Conservation (phyloP, 2,329 filamentous ascomycete species). For the Calonectria hongkongensis region DNA sequence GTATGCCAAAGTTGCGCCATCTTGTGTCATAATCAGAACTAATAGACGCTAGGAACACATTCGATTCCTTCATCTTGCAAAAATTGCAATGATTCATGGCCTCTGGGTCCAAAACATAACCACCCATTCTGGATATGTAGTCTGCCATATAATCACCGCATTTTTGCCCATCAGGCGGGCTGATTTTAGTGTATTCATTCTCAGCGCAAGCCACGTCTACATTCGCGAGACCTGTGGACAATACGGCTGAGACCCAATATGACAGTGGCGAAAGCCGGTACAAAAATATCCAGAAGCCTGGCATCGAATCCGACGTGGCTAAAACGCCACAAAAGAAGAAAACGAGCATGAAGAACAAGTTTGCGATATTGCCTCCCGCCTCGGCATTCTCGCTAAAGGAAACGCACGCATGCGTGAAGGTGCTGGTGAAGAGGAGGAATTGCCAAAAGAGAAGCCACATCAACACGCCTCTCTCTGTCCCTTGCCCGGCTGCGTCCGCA, state of each 20-base stretch:
- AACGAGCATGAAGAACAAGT: slow-evolving; percentile 76
- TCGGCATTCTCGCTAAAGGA: slow-evolving; percentile 78
- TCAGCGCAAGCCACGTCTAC: slow-evolving; percentile 77
- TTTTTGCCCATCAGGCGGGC: slow-evolving; percentile 73
- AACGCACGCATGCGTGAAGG: slow-evolving; percentile 85
- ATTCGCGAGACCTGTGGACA: slow-evolving; percentile 81
- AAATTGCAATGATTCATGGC: slow-evolving; percentile 72
- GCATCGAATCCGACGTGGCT: slow-evolving; percentile 68
- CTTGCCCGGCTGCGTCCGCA: slow-evolving; percentile 75
- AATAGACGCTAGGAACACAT: slow-evolving; percentile 68
- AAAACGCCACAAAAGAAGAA: slow-evolving; percentile 58
- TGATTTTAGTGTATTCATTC: slow-evolving; percentile 81
- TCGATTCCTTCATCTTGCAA: slow-evolving; percentile 71
- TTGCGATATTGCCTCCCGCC: slow-evolving; percentile 78
- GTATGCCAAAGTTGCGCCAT: slow-evolving; percentile 81
- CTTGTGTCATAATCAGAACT: slow-evolving; percentile 72
- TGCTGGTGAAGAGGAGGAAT: slow-evolving; percentile 86
- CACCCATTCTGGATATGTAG: slow-evolving; percentile 70
- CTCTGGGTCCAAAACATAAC: slow-evolving; percentile 70
- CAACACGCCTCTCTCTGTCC: slow-evolving; percentile 80
- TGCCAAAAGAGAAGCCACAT: slow-evolving; percentile 84
- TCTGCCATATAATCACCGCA: slow-evolving; percentile 75
- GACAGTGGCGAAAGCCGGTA: slow-evolving; percentile 88
- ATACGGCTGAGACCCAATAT: slow-evolving; percentile 84
- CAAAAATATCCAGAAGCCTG: slow-evolving; percentile 66